These are phyloP conservation scores for Abrus pulchellus DNA, from an alignment of 306 rosid genomes.

Conservation along the genomic window DNA sequence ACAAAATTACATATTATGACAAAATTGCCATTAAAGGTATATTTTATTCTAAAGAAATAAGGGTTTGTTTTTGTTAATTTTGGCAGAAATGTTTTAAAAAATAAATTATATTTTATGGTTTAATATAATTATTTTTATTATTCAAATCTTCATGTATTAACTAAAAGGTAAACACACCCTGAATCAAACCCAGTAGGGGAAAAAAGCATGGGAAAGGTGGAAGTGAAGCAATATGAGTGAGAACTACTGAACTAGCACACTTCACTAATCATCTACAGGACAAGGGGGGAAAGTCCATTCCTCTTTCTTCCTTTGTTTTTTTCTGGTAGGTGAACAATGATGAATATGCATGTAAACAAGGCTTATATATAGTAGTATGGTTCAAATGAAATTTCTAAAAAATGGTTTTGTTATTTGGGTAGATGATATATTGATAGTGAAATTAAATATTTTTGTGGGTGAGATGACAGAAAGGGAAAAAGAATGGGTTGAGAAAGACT, in stretches of 20 bases:
- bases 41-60: no score
- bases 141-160: no score
- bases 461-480: constrained; percentile 27
- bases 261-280: not conserved
- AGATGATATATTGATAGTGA: not conserved
- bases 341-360: not conserved
- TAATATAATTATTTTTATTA: no score
- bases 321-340: not conserved
- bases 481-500: not conserved
- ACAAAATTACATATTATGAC: no score
- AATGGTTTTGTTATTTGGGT: not conserved
- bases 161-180: not conserved
- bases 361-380: not conserved
- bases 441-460: not conserved
- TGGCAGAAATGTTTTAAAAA: no score
- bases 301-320: not conserved
- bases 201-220: not conserved
- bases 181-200: not conserved
- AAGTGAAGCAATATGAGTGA: no score
- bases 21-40: no score
- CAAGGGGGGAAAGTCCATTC: not conserved
- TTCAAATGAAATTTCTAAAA: not conserved
- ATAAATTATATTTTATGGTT: no score
- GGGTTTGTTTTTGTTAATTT: no score
- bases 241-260: not conserved